A percentile compares a stretch with the other conserved stretches of the same genome.
These are phyloP conservation scores for Citrus australasica DNA, from an alignment of 345 rosid genomes.

Conservation along the genomic window DNA sequence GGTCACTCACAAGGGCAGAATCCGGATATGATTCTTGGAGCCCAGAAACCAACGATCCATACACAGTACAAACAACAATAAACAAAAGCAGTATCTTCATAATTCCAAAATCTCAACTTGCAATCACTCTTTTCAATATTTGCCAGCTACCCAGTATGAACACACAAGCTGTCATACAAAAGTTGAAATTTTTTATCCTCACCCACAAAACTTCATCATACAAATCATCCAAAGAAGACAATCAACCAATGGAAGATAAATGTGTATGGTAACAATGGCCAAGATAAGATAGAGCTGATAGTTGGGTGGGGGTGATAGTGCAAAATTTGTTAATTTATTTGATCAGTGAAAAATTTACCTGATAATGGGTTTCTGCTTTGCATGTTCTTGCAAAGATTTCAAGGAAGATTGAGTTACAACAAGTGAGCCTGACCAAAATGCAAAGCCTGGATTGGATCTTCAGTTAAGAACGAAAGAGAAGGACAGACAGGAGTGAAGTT, in stretches of 20 bases:
- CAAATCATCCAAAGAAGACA: not conserved
- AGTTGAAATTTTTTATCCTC: slow-evolving; percentile 1
- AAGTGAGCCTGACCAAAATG: not conserved
- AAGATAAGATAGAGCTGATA: not conserved
- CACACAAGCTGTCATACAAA: not conserved
- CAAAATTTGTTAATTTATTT: not conserved
- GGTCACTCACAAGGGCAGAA: slow-evolving; percentile 14
- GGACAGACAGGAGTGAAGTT: not conserved
- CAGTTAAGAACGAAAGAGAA: not conserved
- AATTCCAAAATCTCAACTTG: slow-evolving; percentile 10
- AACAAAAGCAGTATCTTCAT: slow-evolving; percentile 24
- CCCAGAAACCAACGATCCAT: slow-evolving; percentile 27
- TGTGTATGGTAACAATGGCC: not conserved
- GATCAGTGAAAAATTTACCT: not conserved
- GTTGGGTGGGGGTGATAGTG: not conserved
- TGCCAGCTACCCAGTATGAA: slow-evolving; percentile 10
- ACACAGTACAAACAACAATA: slow-evolving; percentile 22
- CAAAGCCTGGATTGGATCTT: not conserved
- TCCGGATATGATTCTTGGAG: slow-evolving; percentile 14
- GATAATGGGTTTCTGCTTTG: not conserved
- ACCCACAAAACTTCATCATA: slow-evolving; percentile 8
- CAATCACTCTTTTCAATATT: slow-evolving; percentile 2
- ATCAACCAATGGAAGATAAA: not conserved
- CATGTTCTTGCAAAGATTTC: not conserved
- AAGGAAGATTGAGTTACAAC: not conserved